Evolutionary conservation across 2,329 filamentous ascomycete genomes (phyloP).

Genomic region (Alternaria rosae): DNA sequence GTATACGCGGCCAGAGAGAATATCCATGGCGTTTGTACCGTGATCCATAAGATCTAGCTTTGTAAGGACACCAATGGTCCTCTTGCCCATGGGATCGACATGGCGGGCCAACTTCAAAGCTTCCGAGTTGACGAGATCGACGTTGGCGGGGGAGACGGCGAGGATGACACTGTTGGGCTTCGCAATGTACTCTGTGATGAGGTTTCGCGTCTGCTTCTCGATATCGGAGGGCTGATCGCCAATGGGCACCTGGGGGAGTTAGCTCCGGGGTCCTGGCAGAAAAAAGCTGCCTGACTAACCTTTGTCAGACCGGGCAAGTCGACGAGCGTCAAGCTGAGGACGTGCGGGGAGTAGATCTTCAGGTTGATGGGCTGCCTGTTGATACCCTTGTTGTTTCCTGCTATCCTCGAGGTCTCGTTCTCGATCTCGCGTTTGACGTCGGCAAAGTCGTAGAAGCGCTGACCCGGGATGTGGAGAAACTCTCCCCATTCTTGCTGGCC

Average conservation of each 20-base stretch:
- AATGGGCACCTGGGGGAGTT: constrained; percentile 76
- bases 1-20: constrained; percentile 95
- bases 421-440: constrained; percentile 97
- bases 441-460: constrained; percentile 87
- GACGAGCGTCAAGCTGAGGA: constrained; percentile 93
- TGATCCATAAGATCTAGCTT: constrained; percentile 99
- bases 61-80: constrained; percentile 95
- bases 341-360: constrained; percentile 97
- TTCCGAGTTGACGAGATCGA: constrained; percentile 98
- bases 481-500: constrained; percentile 83
- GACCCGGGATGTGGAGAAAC: constrained; percentile 92
- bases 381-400: constrained; percentile 97
- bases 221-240: constrained; percentile 97
- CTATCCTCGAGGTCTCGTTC: constrained; percentile 92
- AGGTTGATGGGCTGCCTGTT: constrained; percentile 97
- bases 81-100: constrained; percentile 91
- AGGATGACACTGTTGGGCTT: constrained; percentile 99
- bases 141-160: constrained; percentile 95
- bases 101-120: constrained; percentile 95
- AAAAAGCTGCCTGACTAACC: constrained; percentile 55
- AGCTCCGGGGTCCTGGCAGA: constrained; percentile 24
- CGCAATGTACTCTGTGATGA: constrained; percentile 97
- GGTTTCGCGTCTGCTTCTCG: constrained; percentile 95
- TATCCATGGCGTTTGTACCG: constrained; percentile 96
- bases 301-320: constrained; percentile 97